Conservation (phyloP, 495 filamentous ascomycete genomes). For the Penicillium simplicissimum region DNA sequence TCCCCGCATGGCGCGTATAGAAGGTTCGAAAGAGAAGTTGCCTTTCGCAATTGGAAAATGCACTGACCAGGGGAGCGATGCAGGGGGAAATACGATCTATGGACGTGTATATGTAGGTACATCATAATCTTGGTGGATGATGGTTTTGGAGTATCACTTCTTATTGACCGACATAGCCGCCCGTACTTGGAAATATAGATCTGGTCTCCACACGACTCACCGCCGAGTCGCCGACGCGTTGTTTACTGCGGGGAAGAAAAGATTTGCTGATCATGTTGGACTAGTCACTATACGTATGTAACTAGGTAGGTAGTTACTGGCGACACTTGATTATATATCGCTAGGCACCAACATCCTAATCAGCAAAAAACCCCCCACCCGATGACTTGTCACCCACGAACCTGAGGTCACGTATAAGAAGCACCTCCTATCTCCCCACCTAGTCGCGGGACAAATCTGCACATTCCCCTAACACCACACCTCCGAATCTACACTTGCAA, state of each 20-base stretch:
- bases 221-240: constrained; percentile 8
- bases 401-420: constrained; percentile 1
- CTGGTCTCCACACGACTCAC: constrained; percentile 7
- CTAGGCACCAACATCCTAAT: neutral
- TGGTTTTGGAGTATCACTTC: too few relatives aligned
- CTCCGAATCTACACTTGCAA: neutral
- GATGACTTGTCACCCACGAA: neutral
- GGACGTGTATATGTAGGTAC: too few relatives aligned
- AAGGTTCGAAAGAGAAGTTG: neutral
- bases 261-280: neutral
- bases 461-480: neutral
- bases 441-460: neutral
- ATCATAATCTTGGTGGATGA: too few relatives aligned
- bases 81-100: too few relatives aligned
- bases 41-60: constrained; percentile 8
- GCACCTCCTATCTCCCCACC: neutral
- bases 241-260: constrained; percentile 15
- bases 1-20: neutral
- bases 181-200: neutral
- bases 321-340: neutral
- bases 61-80: neutral
- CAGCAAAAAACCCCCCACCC: neutral
- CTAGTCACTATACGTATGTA: too few relatives aligned
- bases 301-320: too few relatives aligned
- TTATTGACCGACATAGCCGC: too few relatives aligned